Conservation (phyloP, 148 eudicot species). For the Camellia granthamiana region DNA sequence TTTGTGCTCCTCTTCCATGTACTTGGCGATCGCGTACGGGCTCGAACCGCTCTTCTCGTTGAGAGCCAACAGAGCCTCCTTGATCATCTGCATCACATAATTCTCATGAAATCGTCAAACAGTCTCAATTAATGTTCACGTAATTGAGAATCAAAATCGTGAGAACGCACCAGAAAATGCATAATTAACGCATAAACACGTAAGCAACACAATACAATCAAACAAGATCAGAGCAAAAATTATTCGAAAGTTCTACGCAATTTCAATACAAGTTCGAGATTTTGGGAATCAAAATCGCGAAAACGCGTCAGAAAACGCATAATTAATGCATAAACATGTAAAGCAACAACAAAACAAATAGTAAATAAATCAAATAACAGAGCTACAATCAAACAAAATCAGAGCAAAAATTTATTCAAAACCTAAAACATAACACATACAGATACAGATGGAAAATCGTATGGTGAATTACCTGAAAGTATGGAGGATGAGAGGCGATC, state of each 20-base stretch:
- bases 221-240: too few species aligned
- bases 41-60: slow-evolving; percentile 76
- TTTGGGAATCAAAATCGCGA: too few species aligned
- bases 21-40: slow-evolving; percentile 70
- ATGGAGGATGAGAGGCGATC: slow-evolving; percentile 64
- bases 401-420: neutral
- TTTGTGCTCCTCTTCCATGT: slow-evolving; percentile 68
- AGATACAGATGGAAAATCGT: neutral
- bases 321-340: neutral
- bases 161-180: neutral
- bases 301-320: neutral
- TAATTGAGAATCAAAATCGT: too few species aligned
- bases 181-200: neutral
- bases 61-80: slow-evolving; percentile 58
- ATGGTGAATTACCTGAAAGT: slow-evolving; percentile 48
- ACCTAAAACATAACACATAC: neutral
- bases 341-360: neutral
- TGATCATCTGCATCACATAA: slow-evolving; percentile 54
- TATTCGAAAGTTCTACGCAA: too few species aligned
- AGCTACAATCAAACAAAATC: neutral
- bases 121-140: neutral
- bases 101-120: neutral
- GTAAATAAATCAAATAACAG: neutral
- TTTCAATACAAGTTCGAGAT: neutral
- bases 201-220: too few species aligned